Conservation (phyloP, 2,329 filamentous ascomycete genomes). For the Chrysoporthe cubensis region DNA sequence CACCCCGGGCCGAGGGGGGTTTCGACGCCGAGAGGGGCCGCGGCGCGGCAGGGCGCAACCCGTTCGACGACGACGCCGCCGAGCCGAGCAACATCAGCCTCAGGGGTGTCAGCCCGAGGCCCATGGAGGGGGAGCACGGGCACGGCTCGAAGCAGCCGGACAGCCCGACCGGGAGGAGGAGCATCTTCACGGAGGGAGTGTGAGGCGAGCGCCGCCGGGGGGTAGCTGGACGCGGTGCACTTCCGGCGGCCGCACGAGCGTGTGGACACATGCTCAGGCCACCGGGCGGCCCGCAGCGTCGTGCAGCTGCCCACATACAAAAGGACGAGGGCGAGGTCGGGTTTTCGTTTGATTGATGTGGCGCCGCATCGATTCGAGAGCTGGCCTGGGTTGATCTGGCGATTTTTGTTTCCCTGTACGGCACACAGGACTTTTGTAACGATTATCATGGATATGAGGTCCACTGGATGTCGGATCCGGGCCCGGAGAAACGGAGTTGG, state of each 20-base stretch:
- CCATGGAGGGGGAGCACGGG: conserved; percentile 55
- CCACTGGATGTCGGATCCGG: background rate
- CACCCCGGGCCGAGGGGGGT: conserved; percentile 35
- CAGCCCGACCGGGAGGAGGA: conserved; percentile 70
- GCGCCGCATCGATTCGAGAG: too few species aligned
- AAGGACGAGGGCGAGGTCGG: background rate
- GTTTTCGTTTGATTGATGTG: too few species aligned
- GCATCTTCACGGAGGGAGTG: conserved; percentile 72
- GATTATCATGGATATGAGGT: conserved; percentile 16
- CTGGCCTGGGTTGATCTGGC: background rate
- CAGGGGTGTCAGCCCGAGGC: conserved; percentile 75
- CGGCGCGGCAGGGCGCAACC: conserved; percentile 56
- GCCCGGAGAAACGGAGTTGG: conserved; percentile 4
- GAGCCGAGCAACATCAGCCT: conserved; percentile 65
- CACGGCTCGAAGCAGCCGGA: conserved; percentile 46
- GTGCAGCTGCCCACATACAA: background rate
- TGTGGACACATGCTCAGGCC: background rate
- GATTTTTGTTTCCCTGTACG: background rate
- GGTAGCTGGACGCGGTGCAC: background rate
- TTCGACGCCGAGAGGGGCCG: conserved; percentile 44
- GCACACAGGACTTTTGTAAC: conserved; percentile 3
- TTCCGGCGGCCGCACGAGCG: background rate
- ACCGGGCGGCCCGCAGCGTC: background rate
- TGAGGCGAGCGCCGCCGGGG: conserved; percentile 38
- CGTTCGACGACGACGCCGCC: conserved; percentile 70